Percentiles rank a stretch among this genome's conserved stretches.
Evolutionary conservation across 2,329 filamentous ascomycete genomes (phyloP).

Genomic region (Aspergillus sclerotialis): DNA sequence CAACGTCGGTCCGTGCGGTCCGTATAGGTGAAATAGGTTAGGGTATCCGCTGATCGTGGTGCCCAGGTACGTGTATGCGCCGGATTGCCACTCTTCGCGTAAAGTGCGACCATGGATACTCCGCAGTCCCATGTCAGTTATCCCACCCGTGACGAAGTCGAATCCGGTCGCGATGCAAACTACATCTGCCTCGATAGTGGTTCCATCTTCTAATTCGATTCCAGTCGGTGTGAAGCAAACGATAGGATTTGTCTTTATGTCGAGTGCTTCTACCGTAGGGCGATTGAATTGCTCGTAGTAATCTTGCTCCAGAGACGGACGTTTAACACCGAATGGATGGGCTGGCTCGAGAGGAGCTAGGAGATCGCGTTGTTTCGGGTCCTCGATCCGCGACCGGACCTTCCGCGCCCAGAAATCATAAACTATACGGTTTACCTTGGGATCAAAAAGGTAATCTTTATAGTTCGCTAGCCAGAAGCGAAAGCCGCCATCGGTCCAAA

Average conservation of each 20-base stretch:
- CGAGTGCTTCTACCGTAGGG: constrained; percentile 41
- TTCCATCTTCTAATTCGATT: constrained; percentile 33
- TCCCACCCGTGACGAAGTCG: constrained; percentile 36
- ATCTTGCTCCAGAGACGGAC: constrained; percentile 40
- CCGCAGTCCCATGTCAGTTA: constrained; percentile 34
- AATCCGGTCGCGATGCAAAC: constrained; percentile 40
- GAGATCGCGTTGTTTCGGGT: constrained; percentile 44
- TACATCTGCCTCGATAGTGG: constrained; percentile 32
- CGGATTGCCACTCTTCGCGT: constrained; percentile 30
- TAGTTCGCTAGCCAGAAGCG: constrained; percentile 49
- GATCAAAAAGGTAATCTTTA: constrained; percentile 44
- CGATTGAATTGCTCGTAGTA: constrained; percentile 47
- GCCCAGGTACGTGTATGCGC: constrained; percentile 37
- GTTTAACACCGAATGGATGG: constrained; percentile 50
- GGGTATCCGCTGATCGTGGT: constrained; percentile 38
- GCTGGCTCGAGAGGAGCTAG: constrained; percentile 48
- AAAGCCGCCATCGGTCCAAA: constrained; percentile 50
- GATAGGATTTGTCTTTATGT: constrained; percentile 40
- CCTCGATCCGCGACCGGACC: constrained; percentile 43
- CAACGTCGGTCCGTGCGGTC: constrained; percentile 51
- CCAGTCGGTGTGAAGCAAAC: constrained; percentile 32
- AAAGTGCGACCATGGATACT: constrained; percentile 25
- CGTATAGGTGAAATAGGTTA: constrained; percentile 50
- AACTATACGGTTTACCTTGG: constrained; percentile 46
- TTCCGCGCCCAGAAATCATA: constrained; percentile 53